A percentile compares a stretch with the other conserved stretches of the same genome.
Conservation (phyloP, 1,284 basidiomycete genomes). For the Pseudozyma hubeiensis region DNA sequence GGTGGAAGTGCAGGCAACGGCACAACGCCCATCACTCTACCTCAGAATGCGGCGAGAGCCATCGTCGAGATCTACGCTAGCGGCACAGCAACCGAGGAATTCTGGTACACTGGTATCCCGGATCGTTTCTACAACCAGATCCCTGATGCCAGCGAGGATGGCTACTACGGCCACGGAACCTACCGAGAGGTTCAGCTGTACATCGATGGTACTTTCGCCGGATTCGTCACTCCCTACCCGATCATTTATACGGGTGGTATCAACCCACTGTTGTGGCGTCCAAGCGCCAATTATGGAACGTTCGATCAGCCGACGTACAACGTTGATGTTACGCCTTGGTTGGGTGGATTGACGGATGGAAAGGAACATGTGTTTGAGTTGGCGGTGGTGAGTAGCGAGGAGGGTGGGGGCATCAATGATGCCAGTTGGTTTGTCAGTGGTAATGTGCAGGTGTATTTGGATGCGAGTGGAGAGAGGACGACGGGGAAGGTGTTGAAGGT, state of each 20-base stretch:
- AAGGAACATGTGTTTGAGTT: constrained; percentile 77
- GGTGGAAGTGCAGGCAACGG: constrained; percentile 31
- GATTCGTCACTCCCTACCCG: constrained; percentile 80
- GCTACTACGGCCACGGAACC: constrained; percentile 69
- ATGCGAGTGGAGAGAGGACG: constrained; percentile 35
- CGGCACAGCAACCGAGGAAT: constrained; percentile 44
- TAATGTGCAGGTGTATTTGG: constrained; percentile 73
- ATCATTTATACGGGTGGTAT: constrained; percentile 85
- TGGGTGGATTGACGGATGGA: constrained; percentile 78
- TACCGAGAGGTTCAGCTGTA: constrained; percentile 82
- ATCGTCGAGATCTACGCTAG: constrained; percentile 53
- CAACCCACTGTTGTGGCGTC: constrained; percentile 79
- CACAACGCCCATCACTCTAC: constrained; percentile 28
- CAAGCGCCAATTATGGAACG: constrained; percentile 81
- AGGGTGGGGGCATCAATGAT: constrained; percentile 74
- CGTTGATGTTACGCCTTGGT: constrained; percentile 81
- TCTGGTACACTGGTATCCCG: constrained; percentile 78
- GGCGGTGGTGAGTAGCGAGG: constrained; percentile 79
- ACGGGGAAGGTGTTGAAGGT: constrained; percentile 24
- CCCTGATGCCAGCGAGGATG: constrained; percentile 73
- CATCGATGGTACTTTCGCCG: constrained; percentile 80
- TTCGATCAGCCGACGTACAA: constrained; percentile 82
- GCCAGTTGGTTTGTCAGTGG: constrained; percentile 80
- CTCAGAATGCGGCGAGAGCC: constrained; percentile 39
- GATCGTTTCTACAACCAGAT: constrained; percentile 75